A percentile compares a stretch with the other conserved stretches of the same genome.
Conservation (phyloP, 192 early-diverging fungal species). For the Helicostylum pulchrum region DNA sequence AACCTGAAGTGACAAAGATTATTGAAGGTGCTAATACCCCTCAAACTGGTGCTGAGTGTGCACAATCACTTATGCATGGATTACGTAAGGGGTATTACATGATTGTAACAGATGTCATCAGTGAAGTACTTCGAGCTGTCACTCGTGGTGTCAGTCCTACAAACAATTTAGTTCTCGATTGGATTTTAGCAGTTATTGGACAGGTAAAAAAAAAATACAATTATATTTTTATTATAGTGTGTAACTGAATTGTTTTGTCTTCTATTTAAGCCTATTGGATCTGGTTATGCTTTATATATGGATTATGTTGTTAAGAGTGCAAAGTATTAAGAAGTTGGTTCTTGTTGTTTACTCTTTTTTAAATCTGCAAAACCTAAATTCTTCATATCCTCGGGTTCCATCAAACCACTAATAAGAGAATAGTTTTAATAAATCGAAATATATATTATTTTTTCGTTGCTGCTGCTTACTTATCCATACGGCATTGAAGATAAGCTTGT, state of each 20-base stretch:
- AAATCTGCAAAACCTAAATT: conserved; percentile 68
- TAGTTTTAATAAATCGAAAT: neutral
- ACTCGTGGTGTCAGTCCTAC: conserved; percentile 34
- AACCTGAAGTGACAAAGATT: conserved; percentile 63
- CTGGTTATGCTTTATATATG: conserved; percentile 33
- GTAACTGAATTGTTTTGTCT: conserved; percentile 5
- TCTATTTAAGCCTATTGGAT: conserved; percentile 19
- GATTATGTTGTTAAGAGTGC: conserved; percentile 29
- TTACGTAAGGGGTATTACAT: conserved; percentile 27
- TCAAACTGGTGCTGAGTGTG: conserved; percentile 60
- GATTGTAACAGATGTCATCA: conserved; percentile 31
- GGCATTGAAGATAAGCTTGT: conserved; percentile 80
- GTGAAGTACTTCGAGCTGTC: conserved; percentile 27
- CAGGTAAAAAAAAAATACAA: conserved; percentile 14
- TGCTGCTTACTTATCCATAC: conserved; percentile 84
- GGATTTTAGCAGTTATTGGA: conserved; percentile 25
- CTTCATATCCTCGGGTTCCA: conserved; percentile 63
- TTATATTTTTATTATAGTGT: neutral
- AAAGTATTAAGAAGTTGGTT: conserved; percentile 1
- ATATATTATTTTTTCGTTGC: neutral
- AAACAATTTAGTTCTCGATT: conserved; percentile 34
- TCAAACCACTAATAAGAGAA: conserved; percentile 54
- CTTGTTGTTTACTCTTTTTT: conserved; percentile 10
- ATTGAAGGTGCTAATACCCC: conserved; percentile 66
- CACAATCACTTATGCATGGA: conserved; percentile 46